Percentiles rank a stretch among this genome's conserved stretches.
These are phyloP conservation scores for Rhynchospora tenuis DNA, from an alignment of 176 grass and related monocot species.

Conservation along the genomic window DNA sequence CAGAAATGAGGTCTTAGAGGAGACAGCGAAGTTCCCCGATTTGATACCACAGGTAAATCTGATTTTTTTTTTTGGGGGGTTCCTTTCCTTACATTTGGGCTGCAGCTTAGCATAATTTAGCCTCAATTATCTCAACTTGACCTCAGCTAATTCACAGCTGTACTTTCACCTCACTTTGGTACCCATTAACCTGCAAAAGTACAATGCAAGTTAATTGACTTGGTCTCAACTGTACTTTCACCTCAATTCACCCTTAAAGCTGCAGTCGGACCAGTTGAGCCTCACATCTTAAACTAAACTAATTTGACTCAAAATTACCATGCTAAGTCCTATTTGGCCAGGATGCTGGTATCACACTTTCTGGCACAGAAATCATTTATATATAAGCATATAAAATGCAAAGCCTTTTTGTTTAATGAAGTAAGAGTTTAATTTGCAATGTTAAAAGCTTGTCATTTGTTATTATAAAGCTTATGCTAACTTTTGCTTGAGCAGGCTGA, in stretches of 20 bases:
- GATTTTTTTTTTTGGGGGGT: not conserved
- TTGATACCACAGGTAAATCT: conserved; percentile 57
- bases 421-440: not conserved
- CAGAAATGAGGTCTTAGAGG: conserved; percentile 65
- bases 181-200: not conserved
- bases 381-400: not conserved
- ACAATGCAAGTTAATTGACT: conserved; percentile 1
- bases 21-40: conserved; percentile 55
- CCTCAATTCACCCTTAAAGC: not conserved
- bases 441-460: not conserved
- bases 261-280: not conserved
- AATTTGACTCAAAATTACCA: not conserved
- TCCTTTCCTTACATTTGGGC: not conserved
- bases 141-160: not conserved
- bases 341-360: not conserved
- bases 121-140: not conserved
- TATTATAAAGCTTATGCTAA: conserved; percentile 1
- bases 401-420: not conserved
- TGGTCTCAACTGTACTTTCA: not conserved
- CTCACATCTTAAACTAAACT: not conserved
- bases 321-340: not conserved
- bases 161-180: not conserved
- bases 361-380: not conserved
- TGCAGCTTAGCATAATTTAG: not conserved
- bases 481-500: conserved; percentile 44